Base-by-base conservation (phyloP, 805 yeast genomes). In the Yarrowia sp. region DNA sequence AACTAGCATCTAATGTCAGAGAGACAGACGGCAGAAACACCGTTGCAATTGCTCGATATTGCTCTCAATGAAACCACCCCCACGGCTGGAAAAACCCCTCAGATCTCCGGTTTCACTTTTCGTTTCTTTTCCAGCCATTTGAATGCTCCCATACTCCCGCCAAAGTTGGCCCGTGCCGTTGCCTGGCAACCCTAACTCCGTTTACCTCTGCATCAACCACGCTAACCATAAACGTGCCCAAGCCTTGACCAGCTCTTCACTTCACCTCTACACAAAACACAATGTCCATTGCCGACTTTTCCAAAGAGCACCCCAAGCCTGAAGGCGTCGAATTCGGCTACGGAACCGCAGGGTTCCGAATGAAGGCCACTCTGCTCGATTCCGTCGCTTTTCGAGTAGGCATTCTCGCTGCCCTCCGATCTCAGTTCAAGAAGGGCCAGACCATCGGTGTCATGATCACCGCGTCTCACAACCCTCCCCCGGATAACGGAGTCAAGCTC, bases 281-380 rank as follows among this genome's bases (percentile, higher is more conserved):
- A 42, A 61, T 61, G 65, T 10, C 65, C 33, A 47, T 61, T 48
- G 57, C 4, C 45, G 58, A 61, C 9, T 61, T 47, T 13, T 36
- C 57, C 47, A 36, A 8, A 41, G 73, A 69, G 42, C 81, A 82
- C 67, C 81, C 81, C 33, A 84, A 83, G 65, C 85, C 87, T 0
- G 73, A 74, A n/a, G 74, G 70, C 28, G 68, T 76, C 39, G 70
- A 66, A 39, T 87, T 84, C 72, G 76, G 84, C 15, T 95, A 95
- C 72, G 99, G 99, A n/a, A 95, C 99, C 0, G 99, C 99, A 1
- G 99, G 99, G 8, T 95, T 95, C 78, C 84, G 99, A 66, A 86
- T 87, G 78, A 78, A 84, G 55, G 92, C 96, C 1, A 73, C 76
- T 18, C 75, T 81, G 15, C 78, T 93, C 68, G 96, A 90, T 73